These are phyloP conservation scores for Fusarium verticillioides DNA, from an alignment of 2,329 filamentous ascomycete genomes.

Conservation along the genomic window DNA sequence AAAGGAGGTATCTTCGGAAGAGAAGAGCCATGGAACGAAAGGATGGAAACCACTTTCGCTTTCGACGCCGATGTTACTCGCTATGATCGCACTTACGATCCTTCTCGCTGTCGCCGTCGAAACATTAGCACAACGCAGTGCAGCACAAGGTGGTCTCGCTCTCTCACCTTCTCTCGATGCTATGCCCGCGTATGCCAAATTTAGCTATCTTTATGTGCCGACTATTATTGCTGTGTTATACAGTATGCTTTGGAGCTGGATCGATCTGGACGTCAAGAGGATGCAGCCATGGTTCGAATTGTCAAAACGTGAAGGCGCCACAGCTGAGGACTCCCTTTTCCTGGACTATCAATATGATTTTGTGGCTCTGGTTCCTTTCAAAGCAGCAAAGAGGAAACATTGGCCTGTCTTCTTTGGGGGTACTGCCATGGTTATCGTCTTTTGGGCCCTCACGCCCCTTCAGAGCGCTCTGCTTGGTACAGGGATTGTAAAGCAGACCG, in stretches of 20 bases:
- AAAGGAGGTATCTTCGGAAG: background rate
- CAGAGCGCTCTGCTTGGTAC: slow-evolving; percentile 51
- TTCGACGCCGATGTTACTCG: slow-evolving; percentile 49
- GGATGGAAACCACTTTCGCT: slow-evolving; percentile 43
- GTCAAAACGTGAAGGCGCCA: slow-evolving; percentile 57
- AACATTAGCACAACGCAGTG: slow-evolving; percentile 54
- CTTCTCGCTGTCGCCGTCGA: slow-evolving; percentile 58
- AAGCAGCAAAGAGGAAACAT: slow-evolving; percentile 51
- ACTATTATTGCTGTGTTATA: slow-evolving; percentile 66
- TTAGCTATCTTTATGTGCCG: slow-evolving; percentile 63
- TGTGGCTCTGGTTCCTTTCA: slow-evolving; percentile 48
- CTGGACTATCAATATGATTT: slow-evolving; percentile 63
- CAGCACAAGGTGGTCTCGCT: slow-evolving; percentile 54
- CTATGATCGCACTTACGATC: slow-evolving; percentile 52
- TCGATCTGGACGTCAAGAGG: slow-evolving; percentile 68
- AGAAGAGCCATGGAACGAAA: fast-evolving
- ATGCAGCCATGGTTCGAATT: slow-evolving; percentile 71
- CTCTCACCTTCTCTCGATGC: slow-evolving; percentile 40
- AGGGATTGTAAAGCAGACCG: no score
- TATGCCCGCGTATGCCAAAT: slow-evolving; percentile 50
- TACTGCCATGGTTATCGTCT: slow-evolving; percentile 60
- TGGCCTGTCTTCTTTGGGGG: slow-evolving; percentile 64
- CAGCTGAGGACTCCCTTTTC: slow-evolving; percentile 58
- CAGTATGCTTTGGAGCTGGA: slow-evolving; percentile 67
- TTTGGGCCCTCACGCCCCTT: slow-evolving; percentile 65